Evolutionary conservation across 371 early-diverging fungal species (phyloP).

Genomic region (Zopfochytrium polystomum): DNA sequence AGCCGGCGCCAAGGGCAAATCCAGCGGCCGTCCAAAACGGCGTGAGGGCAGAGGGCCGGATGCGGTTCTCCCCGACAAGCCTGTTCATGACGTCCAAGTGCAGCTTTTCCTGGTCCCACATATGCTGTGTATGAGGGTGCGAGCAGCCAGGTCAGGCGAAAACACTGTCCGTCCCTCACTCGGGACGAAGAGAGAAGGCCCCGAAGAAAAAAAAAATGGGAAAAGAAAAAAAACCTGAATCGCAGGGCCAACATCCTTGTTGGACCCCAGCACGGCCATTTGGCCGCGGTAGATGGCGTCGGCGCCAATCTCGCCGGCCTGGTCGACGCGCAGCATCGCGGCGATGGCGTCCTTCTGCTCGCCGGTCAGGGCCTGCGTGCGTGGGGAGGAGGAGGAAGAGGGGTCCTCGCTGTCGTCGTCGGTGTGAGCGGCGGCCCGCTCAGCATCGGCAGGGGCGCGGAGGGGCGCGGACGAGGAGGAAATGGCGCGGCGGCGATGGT

Average conservation of each 20-base stretch:
- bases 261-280: slow-evolving; percentile 72
- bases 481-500: no score
- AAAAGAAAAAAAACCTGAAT: slow-evolving; percentile 49
- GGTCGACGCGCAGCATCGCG: slow-evolving; percentile 87
- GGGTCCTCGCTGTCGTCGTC: no score
- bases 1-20: slow-evolving; percentile 79
- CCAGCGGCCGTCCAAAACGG: slow-evolving; percentile 89
- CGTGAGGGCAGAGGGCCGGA: slow-evolving; percentile 79
- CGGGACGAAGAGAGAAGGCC: neutral
- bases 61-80: slow-evolving; percentile 69
- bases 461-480: no score
- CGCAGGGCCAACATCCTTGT: slow-evolving; percentile 66
- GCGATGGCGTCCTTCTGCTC: slow-evolving; percentile 25
- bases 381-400: neutral
- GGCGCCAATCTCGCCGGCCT: slow-evolving; percentile 96
- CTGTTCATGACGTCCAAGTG: slow-evolving; percentile 78
- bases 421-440: no score
- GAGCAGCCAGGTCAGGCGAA: no score
- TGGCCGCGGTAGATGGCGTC: slow-evolving; percentile 94
- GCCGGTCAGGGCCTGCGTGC: slow-evolving; percentile 12
- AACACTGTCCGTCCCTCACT: no score
- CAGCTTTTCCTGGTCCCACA: slow-evolving; percentile 91
- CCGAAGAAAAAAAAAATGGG: neutral
- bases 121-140: slow-evolving; percentile 58
- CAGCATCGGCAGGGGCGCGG: no score